phyloP scores from a whole-genome alignment of 2,329 filamentous ascomycete species.

The Neurospora sp. region DNA sequence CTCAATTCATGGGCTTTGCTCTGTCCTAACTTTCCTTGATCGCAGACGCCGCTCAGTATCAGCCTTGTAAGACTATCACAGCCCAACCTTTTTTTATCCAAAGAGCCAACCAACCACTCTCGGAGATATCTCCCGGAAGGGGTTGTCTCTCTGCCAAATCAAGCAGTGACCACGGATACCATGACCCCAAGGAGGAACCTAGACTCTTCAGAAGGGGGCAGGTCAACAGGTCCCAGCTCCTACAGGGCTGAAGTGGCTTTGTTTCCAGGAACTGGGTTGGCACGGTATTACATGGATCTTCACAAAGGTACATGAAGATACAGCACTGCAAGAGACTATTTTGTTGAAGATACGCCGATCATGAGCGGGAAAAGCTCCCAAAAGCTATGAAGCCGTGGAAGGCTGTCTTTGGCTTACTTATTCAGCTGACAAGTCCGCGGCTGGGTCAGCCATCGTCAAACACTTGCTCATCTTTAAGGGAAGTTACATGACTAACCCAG shows the following conservation, averaged over 20 bases:
- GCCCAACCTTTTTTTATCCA: neutral
- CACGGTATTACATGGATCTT: neutral
- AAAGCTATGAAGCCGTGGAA: neutral
- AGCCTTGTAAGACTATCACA: neutral
- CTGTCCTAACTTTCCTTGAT: neutral
- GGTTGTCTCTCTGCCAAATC: neutral
- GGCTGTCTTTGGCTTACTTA: neutral
- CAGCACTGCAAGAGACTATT: neutral
- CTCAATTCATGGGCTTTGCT: neutral
- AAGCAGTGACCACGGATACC: neutral
- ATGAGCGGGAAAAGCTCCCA: neutral
- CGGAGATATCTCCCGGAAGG: neutral
- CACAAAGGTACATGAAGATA: neutral
- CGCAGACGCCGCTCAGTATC: neutral
- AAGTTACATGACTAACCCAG: neutral
- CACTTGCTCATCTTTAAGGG: neutral
- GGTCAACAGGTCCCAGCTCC: neutral
- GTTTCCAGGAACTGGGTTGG: neutral
- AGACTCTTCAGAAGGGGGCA: neutral
- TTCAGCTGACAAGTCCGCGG: neutral
- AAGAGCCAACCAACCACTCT: neutral
- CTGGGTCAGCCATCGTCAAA: neutral
- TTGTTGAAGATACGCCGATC: neutral
- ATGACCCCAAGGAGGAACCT: neutral
- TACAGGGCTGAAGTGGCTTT: neutral